Evolutionary conservation across 192 early-diverging fungal species (phyloP).

Genomic region (Phlyctochytrium bullatum): DNA sequence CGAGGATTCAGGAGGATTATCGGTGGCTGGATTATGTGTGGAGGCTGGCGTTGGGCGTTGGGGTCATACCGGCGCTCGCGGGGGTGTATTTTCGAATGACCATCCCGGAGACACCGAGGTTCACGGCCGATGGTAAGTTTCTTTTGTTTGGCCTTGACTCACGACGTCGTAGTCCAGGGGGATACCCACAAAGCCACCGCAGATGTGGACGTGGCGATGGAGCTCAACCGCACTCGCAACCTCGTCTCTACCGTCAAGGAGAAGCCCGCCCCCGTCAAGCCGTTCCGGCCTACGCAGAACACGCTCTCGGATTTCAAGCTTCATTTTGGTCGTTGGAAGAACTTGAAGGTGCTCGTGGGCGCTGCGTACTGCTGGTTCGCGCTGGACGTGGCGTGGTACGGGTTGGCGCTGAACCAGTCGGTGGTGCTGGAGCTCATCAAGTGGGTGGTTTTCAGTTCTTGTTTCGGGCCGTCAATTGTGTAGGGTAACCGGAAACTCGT

Average conservation of each 20-base stretch:
- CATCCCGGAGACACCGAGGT: conserved; percentile 94
- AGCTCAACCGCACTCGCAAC: conserved; percentile 19
- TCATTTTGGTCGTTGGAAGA: conserved; percentile 77
- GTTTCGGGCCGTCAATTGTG: no score
- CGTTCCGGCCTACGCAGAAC: conserved; percentile 15
- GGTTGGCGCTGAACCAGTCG: conserved; percentile 33
- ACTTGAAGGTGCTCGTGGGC: conserved; percentile 71
- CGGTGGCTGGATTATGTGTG: conserved; percentile 72
- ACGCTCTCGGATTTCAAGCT: conserved; percentile 20
- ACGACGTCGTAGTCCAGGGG: conserved; percentile 65
- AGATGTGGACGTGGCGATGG: conserved; percentile 32
- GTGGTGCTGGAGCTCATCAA: conserved; percentile 26
- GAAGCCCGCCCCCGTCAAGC: conserved; percentile 9
- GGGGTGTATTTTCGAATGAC: conserved; percentile 81
- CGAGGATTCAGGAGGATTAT: conserved; percentile 55
- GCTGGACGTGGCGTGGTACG: conserved; percentile 53
- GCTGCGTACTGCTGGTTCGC: conserved; percentile 47
- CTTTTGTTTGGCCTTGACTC: conserved; percentile 10
- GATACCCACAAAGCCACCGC: conserved; percentile 56
- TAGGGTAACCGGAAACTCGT: no score
- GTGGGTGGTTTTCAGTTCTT: no score
- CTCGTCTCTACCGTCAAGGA: conserved; percentile 15
- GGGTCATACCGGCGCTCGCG: conserved; percentile 68
- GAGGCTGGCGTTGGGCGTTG: conserved; percentile 77
- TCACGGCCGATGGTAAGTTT: conserved; percentile 67